These are phyloP conservation scores for Cenococcum geophilum DNA, from an alignment of 495 filamentous ascomycete species.

Conservation along the genomic window DNA sequence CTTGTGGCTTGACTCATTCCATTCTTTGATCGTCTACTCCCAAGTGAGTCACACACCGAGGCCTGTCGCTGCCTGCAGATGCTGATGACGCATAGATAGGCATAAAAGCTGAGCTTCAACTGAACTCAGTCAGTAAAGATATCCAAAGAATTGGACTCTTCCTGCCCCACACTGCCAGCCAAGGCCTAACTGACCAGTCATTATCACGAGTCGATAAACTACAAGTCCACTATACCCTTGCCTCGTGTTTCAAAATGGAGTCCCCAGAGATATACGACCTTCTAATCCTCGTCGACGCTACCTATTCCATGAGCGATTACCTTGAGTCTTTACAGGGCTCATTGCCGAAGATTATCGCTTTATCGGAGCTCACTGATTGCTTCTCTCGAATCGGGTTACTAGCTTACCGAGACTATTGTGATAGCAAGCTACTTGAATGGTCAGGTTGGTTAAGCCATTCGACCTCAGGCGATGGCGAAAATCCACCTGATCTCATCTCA, in stretches of 20 bases:
- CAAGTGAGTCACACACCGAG: too few species aligned
- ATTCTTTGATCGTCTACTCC: too few species aligned
- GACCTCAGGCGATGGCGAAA: neutral
- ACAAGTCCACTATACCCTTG: neutral
- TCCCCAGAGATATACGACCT: conserved; percentile 9
- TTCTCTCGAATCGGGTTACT: conserved; percentile 44
- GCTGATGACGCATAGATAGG: too few species aligned
- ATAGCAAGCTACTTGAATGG: conserved; percentile 36
- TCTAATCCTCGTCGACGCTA: conserved; percentile 40
- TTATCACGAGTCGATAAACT: neutral
- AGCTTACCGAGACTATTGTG: conserved; percentile 44
- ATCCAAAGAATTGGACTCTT: too few species aligned
- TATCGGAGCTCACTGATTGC: conserved; percentile 42
- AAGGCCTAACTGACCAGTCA: neutral
- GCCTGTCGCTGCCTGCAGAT: too few species aligned
- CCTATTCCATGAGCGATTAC: conserved; percentile 42
- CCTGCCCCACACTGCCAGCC: neutral
- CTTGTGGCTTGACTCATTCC: too few species aligned
- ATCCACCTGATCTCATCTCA: conserved; percentile 1
- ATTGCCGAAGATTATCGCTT: conserved; percentile 43
- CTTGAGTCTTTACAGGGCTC: conserved; percentile 39
- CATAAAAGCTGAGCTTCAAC: too few species aligned
- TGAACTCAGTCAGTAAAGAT: too few species aligned
- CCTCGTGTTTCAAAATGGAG: conserved; percentile 7
- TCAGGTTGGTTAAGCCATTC: conserved; percentile 38